Percentiles rank a stretch among this genome's conserved stretches.
Evolutionary conservation across 163 green algal species (phyloP).

Genomic region (Prototheca cutis): DNA sequence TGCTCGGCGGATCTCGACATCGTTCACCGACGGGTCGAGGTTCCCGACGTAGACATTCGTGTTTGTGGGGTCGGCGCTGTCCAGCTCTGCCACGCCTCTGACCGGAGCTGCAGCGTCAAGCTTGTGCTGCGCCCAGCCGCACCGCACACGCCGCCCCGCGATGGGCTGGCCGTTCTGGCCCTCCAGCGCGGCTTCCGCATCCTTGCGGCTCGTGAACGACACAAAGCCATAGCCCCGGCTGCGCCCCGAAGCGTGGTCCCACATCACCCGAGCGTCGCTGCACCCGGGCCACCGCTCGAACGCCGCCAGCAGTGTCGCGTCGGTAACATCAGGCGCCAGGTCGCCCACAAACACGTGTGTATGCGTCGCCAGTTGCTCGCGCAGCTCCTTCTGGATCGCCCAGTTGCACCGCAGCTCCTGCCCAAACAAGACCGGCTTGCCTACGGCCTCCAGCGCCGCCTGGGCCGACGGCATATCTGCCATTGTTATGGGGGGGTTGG

Average conservation of each 20-base stretch:
- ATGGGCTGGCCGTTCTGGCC: slow-evolving; percentile 44
- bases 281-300: slow-evolving; percentile 25
- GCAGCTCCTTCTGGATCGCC: slow-evolving; percentile 58
- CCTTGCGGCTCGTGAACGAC: slow-evolving; percentile 38
- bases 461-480: slow-evolving; percentile 27
- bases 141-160: slow-evolving; percentile 36
- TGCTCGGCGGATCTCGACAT: slow-evolving; percentile 26
- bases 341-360: slow-evolving; percentile 67
- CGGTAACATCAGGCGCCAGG: slow-evolving; percentile 36
- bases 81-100: slow-evolving; percentile 5
- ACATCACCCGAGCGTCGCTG: slow-evolving; percentile 63
- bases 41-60: slow-evolving; percentile 53
- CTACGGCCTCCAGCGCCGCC: slow-evolving; percentile 41
- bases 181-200: slow-evolving; percentile 37
- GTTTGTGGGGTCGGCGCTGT: slow-evolving; percentile 37
- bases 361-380: slow-evolving; percentile 45
- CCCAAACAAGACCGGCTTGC: slow-evolving; percentile 39
- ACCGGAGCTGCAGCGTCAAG: slow-evolving; percentile 12
- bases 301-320: slow-evolving; percentile 32
- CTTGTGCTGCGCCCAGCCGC: slow-evolving; percentile 68
- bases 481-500: too few relatives aligned
- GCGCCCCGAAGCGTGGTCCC: slow-evolving; percentile 57
- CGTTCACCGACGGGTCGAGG: slow-evolving; percentile 23
- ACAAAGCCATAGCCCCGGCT: slow-evolving; percentile 72
- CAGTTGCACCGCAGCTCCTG: slow-evolving; percentile 61